Conservation (phyloP, 164 flowering plant genomes). For the Santalum album region DNA sequence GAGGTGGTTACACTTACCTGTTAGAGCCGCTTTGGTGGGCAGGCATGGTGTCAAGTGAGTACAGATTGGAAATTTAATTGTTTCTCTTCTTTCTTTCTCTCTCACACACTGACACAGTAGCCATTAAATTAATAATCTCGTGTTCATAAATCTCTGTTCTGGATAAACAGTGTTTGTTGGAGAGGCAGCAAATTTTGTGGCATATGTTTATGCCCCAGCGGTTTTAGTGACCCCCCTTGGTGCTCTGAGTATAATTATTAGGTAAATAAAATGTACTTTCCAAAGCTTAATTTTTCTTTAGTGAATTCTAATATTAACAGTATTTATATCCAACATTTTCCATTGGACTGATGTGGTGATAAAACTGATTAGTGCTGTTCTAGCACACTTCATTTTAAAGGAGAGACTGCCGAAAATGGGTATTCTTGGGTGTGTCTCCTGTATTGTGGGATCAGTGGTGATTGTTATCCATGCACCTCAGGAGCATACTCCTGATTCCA, state of each 20-base stretch:
- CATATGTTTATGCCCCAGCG: constrained; percentile 90
- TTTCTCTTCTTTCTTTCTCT: constrained; percentile 6
- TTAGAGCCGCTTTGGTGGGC: constrained; percentile 96
- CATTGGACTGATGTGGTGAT: constrained; percentile 14
- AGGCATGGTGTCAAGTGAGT: constrained; percentile 84
- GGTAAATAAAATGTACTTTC: constrained; percentile 27
- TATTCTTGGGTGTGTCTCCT: constrained; percentile 70
- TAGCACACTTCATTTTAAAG: constrained; percentile 85
- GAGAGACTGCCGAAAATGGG: constrained; percentile 73
- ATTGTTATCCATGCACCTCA: constrained; percentile 94
- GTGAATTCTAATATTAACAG: not conserved
- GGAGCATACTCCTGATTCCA: constrained; percentile 69
- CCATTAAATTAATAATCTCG: not conserved
- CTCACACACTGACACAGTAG: not conserved
- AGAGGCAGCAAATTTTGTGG: constrained; percentile 86
- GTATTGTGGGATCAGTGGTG: constrained; percentile 90
- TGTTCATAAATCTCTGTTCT: constrained; percentile 10
- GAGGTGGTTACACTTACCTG: constrained; percentile 79
- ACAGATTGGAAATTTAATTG: not conserved
- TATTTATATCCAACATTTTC: not conserved
- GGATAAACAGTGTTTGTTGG: constrained; percentile 72
- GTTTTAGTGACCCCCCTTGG: constrained; percentile 92
- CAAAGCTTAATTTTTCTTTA: not conserved
- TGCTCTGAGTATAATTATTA: constrained; percentile 82
- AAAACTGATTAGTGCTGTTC: constrained; percentile 51